Percentiles rank a stretch among this genome's conserved stretches.
These are phyloP conservation scores for Waltergamsia citrina DNA, from an alignment of 2,329 filamentous ascomycete species.

Conservation along the genomic window DNA sequence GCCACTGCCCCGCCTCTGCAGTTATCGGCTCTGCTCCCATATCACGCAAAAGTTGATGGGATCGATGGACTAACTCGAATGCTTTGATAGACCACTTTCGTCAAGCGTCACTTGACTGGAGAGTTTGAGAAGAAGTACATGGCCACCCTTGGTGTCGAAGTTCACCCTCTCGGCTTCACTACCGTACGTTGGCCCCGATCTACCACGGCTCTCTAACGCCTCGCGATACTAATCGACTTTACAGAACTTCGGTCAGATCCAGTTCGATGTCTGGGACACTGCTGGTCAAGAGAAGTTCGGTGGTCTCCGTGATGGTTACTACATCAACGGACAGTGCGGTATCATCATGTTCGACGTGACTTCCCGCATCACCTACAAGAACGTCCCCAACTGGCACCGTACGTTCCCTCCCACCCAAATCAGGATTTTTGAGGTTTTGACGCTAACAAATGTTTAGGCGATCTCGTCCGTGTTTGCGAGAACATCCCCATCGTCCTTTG, in stretches of 20 bases:
- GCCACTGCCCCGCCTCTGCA: slow-evolving; percentile 4
- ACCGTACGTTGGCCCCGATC: slow-evolving; percentile 61
- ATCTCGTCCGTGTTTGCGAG: slow-evolving; percentile 98
- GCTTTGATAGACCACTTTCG: slow-evolving; percentile 79
- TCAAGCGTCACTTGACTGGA: slow-evolving; percentile 99
- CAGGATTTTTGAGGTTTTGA: not conserved
- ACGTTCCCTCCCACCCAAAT: slow-evolving; percentile 32
- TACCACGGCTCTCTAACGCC: slow-evolving; percentile 5
- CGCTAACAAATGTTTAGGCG: slow-evolving; percentile 47
- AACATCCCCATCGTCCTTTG: slow-evolving; percentile 97
- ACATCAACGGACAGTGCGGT: slow-evolving; percentile 99
- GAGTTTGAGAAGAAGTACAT: slow-evolving; percentile 99
- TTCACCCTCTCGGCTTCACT: slow-evolving; percentile 95
- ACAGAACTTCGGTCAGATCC: slow-evolving; percentile 88
- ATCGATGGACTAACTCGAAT: slow-evolving; percentile 2
- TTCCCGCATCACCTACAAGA: slow-evolving; percentile 99
- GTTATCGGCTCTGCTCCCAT: not conserved
- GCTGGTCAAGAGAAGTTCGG: slow-evolving; percentile 99
- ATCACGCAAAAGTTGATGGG: too few species aligned
- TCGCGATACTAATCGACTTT: slow-evolving; percentile 16
- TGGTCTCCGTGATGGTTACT: slow-evolving; percentile 98
- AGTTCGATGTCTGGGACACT: slow-evolving; percentile 99
- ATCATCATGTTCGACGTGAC: slow-evolving; percentile 99
- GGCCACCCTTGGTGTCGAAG: slow-evolving; percentile 97
- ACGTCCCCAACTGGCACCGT: slow-evolving; percentile 99